Evolutionary conservation across 768 basidiomycete species (phyloP), one percentile per base, ranked within the genome.

Genomic region (Scleroderma bovista): DNA sequence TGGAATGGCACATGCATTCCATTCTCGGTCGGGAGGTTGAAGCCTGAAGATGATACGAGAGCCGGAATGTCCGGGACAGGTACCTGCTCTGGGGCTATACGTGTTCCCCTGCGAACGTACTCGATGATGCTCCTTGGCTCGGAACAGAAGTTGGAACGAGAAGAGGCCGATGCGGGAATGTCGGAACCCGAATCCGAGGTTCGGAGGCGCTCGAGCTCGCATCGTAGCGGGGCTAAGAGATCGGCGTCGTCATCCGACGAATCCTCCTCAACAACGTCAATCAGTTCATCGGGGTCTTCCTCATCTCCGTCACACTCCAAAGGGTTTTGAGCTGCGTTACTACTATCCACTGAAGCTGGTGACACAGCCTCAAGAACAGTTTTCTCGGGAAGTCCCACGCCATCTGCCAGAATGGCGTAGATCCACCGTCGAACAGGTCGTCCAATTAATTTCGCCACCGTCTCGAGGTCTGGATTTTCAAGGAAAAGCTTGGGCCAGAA

Each of bases 401-500:
- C 78, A 56, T 84, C 79, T 45, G 87, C 81, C 37, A 91, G 59
- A 22, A 90, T 70, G 0, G 86, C 74, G 60, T 87, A 86, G 26
- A 75, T 68, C 83, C 84, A 88, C 45, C 69, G 61, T 15, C 85
- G 75, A 43, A 90, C 74, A 1, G 79, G 78, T 26, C 81, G 67
- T 5, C 82, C 81, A 12, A 90, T 76, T 47, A 76, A 82, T 50
- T 79, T 68, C 17, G 78, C 70, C 11, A 85, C 83, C 1, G 79
- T 80, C 61, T 88, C 86, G 26, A 76, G 45, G 63, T 92, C 88
- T 0, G 89, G 89, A 55, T 82, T 77, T 52, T 92, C 89, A 17
- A 92, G 74, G 62, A 88, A 89, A n/a, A 83, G 61, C 31, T 74
- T 70, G 5, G 85, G 80, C 86, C 86, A 91, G 50, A 72, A 81